Evolutionary conservation across 305 asterid species (phyloP).

Genomic region (Ajuga reptans): DNA sequence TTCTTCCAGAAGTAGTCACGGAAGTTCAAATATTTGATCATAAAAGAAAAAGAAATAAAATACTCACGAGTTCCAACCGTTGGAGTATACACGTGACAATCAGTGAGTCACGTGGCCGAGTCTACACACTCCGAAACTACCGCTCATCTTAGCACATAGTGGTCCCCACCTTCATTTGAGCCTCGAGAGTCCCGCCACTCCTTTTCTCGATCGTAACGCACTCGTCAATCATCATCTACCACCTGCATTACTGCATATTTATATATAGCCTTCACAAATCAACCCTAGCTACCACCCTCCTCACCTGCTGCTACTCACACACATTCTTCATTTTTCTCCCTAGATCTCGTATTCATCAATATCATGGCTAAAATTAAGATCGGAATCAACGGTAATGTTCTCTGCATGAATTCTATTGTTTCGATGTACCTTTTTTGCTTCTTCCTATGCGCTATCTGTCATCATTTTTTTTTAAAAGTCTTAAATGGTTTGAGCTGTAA

Average conservation of each 20-base stretch:
- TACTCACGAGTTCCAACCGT: not conserved
- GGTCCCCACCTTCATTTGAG: conserved; percentile 13
- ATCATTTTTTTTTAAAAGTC: not conserved
- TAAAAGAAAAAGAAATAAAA: not conserved
- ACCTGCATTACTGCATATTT: not conserved
- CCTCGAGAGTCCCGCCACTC: conserved; percentile 25
- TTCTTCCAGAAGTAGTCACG: too few species aligned
- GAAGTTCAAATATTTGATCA: not conserved
- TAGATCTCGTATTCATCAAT: conserved; percentile 7
- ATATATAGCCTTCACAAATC: not conserved
- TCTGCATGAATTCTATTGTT: not conserved
- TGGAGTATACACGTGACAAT: not conserved
- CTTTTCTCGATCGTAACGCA: conserved; percentile 2
- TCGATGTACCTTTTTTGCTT: not conserved
- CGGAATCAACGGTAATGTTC: conserved; percentile 44
- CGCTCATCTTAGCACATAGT: conserved; percentile 18
- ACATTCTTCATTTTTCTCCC: not conserved
- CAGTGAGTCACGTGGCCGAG: conserved; percentile 11
- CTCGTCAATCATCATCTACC: not conserved
- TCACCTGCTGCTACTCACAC: not conserved
- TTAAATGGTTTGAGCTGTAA: not conserved
- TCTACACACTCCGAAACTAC: conserved; percentile 11
- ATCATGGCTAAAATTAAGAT: conserved; percentile 49
- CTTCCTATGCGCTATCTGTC: too few species aligned
- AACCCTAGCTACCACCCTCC: not conserved